These are phyloP conservation scores for Kalmanozyma brasiliensis DNA, from an alignment of 1,284 basidiomycete species.

Conservation along the genomic window DNA sequence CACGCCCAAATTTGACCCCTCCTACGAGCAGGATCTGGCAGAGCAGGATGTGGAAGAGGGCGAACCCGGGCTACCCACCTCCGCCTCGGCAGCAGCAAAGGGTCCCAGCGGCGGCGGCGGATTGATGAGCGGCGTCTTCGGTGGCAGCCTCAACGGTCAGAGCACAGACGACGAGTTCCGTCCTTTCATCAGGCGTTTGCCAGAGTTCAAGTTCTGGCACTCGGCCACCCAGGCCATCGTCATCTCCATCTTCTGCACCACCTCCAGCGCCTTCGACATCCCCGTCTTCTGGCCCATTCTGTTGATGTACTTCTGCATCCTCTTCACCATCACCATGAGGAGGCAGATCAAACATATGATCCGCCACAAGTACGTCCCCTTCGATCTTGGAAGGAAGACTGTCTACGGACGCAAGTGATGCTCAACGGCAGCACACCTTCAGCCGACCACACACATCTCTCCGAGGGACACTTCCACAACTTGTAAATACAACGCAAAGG, in stretches of 20 bases:
- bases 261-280: slow-evolving; percentile 77
- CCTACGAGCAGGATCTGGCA: slow-evolving; percentile 87
- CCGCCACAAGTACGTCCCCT: slow-evolving; percentile 89
- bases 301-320: slow-evolving; percentile 77
- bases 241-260: slow-evolving; percentile 75
- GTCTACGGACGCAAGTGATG: slow-evolving; percentile 51
- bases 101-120: slow-evolving; percentile 35
- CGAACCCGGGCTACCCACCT: slow-evolving; percentile 71
- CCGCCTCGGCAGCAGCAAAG: slow-evolving; percentile 13
- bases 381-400: slow-evolving; percentile 86
- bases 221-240: slow-evolving; percentile 88
- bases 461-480: slow-evolving; percentile 1
- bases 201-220: slow-evolving; percentile 92
- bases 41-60: slow-evolving; percentile 97
- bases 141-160: slow-evolving; percentile 70
- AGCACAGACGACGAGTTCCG: slow-evolving; percentile 64
- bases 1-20: slow-evolving; percentile 95
- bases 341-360: slow-evolving; percentile 82
- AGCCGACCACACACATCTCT: not conserved
- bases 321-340: slow-evolving; percentile 69
- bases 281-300: slow-evolving; percentile 99
- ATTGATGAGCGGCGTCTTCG: slow-evolving; percentile 65
- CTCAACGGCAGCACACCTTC: slow-evolving; percentile 2
- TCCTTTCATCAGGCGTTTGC: slow-evolving; percentile 93
- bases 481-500: not conserved